Evolutionary conservation across 1,139 yeast genomes (phyloP), one percentile per base, ranked within the genome.

Genomic region (Lodderomyces beijingensis): DNA sequence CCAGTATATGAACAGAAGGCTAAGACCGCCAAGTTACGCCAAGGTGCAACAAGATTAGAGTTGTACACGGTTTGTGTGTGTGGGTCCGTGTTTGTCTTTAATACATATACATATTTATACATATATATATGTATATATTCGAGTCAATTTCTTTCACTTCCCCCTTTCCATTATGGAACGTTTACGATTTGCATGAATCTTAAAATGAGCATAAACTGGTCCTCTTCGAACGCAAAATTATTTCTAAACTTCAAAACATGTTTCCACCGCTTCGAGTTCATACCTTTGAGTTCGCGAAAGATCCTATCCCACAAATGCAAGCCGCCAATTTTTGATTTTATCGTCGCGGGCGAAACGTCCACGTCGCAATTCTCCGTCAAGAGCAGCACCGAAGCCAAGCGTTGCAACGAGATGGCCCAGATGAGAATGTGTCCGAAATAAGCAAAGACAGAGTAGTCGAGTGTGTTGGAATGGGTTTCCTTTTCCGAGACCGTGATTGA

Each of bases 11-110:
- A 77, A 81, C 50, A 71, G 95, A 41, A 77, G 69, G 44, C 57
- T 93, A 37, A 76, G 88, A 44, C 98, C 98, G 6, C 98, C 98
- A 25, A 88, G 85, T 52, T 91, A 93, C 57, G 97, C 97, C n/a
- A 91, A 91, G 54, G 97, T 91, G 31, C 96, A 86, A 55, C 93
- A 81, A 42, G 78, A 62, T 39, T 63, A 48, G 35, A n/a, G 8
- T 3, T 12, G 16, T 7, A 16, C n/a, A 30, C 9, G n/a, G n/a
- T n/a, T n/a, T n/a, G n/a, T n/a, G n/a, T n/a, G n/a, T n/a, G n/a
- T 19, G 10, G n/a, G 9, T 9, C 4, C 11, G 13, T 22, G 13
- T 25, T n/a, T 25, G 28, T 14, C 4, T 25, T 5, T 25, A 19
- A 6, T n/a, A n/a, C n/a, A n/a, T n/a, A n/a, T n/a, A n/a, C n/a